Evolutionary conservation across 2,329 filamentous ascomycete species (phyloP), one percentile per base, ranked within the genome.

Genomic region (Monosporascus ibericus): DNA sequence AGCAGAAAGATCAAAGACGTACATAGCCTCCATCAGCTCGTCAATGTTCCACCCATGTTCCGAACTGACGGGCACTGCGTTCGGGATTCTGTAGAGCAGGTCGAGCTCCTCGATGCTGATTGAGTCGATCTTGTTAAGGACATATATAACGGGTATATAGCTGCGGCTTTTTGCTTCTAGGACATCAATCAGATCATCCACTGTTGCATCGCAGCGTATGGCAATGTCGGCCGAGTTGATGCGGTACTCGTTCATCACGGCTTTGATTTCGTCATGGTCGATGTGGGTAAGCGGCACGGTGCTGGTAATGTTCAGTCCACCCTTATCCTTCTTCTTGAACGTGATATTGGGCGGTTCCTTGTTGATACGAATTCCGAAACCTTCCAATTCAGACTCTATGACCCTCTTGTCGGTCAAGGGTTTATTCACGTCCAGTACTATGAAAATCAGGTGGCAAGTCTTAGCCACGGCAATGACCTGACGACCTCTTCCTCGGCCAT

Each of bases 261-360:
- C 94, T 75, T 90, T 95, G 78, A 99, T 96, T 76, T 99, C 94
- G 66, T 95, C 94, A 61, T 91, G 81, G 69, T 94, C 89, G 65
- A 99, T 96, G 72, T 99, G 90, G 24, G 87, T 87, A 61, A 99
- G 77, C 5, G 92, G 90, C 44, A 94, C 87, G 2, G 94, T 99
- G 72, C 84, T 94, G n/a, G 92, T 96, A 67, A 99, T 94, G 66
- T 89, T 92, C 67, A 99, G 84, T 37, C 94, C 94, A 62, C 94
- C 94, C 75, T 97, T 97, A 73, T 99, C 94, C 79, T 99, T 99
- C 80, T 99, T 99, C 75, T 87, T 95, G 79, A 96, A 96, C n/a
- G 94, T 89, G 65, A 99, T 99, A 70, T 99, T 99, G 40, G 94
- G 94, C 25, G 94, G 94, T 63, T 85, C 76, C 77, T 97, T 99